Conservation (phyloP, 768 basidiomycete genomes). For the Cubamyces lactineus region DNA sequence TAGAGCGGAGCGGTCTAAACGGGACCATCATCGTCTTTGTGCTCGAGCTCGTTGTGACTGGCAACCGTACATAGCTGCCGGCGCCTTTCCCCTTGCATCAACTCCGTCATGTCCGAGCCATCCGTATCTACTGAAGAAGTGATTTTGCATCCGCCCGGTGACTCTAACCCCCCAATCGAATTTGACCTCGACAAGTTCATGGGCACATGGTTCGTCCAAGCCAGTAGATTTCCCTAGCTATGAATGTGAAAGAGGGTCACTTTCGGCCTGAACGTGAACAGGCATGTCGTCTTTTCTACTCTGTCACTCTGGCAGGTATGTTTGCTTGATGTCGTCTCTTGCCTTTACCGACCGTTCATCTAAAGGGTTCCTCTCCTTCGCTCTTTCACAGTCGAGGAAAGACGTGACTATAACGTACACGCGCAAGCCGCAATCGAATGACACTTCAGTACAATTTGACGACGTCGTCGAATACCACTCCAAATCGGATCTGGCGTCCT, state of each 20-base stretch:
- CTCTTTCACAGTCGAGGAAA: constrained; percentile 33
- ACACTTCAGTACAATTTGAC: constrained; percentile 33
- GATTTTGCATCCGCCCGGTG: constrained; percentile 16
- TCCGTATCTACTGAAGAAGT: background rate
- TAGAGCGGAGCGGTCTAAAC: too few species aligned
- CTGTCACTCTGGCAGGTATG: constrained; percentile 48
- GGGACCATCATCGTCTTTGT: too few species aligned
- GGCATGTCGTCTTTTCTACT: constrained; percentile 44
- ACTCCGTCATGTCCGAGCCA: background rate
- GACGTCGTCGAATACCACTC: constrained; percentile 42
- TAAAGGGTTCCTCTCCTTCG: background rate
- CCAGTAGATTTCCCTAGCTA: too few species aligned
- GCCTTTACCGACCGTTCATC: background rate
- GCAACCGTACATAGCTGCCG: background rate
- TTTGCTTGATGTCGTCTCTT: background rate
- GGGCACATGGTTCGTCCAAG: constrained; percentile 29
- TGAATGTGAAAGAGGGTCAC: background rate
- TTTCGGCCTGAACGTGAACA: constrained; percentile 2
- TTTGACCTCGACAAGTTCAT: constrained; percentile 29
- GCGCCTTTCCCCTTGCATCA: background rate
- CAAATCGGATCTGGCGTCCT: constrained; percentile 27
- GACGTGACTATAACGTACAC: constrained; percentile 47
- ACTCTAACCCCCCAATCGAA: constrained; percentile 15
- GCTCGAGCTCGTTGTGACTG: too few species aligned
- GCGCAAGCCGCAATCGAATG: constrained; percentile 24